Evolutionary conservation across 805 yeast species (phyloP).

Genomic region (Phaffomyces antillensis): DNA sequence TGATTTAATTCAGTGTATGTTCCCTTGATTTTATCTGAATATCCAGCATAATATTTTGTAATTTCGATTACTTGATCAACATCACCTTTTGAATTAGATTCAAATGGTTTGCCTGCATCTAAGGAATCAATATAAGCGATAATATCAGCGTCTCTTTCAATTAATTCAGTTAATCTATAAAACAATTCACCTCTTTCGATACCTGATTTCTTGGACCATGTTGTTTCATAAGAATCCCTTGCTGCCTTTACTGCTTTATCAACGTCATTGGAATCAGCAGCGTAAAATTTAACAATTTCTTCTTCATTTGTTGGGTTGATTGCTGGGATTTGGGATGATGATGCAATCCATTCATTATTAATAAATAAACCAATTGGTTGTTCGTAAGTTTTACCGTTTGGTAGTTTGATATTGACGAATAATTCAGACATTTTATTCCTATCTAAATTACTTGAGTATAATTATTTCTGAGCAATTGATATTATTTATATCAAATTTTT

Average conservation of each 20-base stretch:
- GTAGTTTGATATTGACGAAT: conserved; percentile 39
- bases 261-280: conserved; percentile 16
- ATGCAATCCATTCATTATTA: conserved; percentile 68
- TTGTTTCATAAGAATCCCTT: conserved; percentile 48
- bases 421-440: neutral
- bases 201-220: conserved; percentile 63
- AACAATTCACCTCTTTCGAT: conserved; percentile 45
- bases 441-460: no score
- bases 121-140: conserved; percentile 64
- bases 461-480: no score
- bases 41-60: conserved; percentile 66
- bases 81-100: conserved; percentile 61
- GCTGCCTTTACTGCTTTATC: conserved; percentile 35
- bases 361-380: conserved; percentile 90
- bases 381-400: conserved; percentile 55
- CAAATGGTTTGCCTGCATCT: conserved; percentile 72
- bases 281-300: conserved; percentile 35
- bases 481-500: no score
- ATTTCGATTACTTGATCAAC: conserved; percentile 55
- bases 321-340: conserved; percentile 52
- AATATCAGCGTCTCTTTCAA: conserved; percentile 56
- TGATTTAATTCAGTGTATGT: conserved; percentile 58
- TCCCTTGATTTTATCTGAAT: conserved; percentile 64
- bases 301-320: conserved; percentile 58
- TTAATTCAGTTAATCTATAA: conserved; percentile 57